Evolutionary conservation across 352 stramenopile species (phyloP).

Genomic region (Phytophthora tentaculata): DNA sequence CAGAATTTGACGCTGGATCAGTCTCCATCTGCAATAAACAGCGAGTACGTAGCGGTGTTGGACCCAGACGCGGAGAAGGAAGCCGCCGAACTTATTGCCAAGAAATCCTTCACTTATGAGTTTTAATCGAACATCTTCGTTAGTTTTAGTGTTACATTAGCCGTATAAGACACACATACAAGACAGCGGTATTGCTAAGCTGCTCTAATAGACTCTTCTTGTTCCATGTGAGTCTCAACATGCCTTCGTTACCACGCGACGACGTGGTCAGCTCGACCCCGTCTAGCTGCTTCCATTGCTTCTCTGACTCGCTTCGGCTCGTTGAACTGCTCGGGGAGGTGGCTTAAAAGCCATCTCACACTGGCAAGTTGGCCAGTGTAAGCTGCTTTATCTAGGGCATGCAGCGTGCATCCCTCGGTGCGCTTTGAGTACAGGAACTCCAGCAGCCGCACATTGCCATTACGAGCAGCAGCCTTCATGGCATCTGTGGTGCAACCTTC

Average conservation of each 20-base stretch:
- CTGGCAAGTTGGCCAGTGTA: slow-evolving; percentile 43
- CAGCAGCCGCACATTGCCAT: slow-evolving; percentile 13
- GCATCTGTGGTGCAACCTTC: background rate
- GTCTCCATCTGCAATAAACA: slow-evolving; percentile 42
- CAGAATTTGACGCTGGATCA: slow-evolving; percentile 30
- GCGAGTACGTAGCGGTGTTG: slow-evolving; percentile 43
- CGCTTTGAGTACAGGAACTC: slow-evolving; percentile 37
- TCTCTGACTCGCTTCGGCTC: slow-evolving; percentile 16
- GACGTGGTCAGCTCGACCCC: slow-evolving; percentile 42
- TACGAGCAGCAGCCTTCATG: background rate
- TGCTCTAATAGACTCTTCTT: background rate
- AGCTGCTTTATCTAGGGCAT: slow-evolving; percentile 29
- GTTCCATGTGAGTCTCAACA: slow-evolving; percentile 5
- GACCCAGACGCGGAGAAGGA: slow-evolving; percentile 37
- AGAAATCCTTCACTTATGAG: slow-evolving; percentile 58
- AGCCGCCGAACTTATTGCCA: slow-evolving; percentile 33
- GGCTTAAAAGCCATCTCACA: slow-evolving; percentile 30
- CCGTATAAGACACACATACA: slow-evolving; percentile 17
- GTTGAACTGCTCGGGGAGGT: slow-evolving; percentile 32
- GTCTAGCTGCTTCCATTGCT: slow-evolving; percentile 28
- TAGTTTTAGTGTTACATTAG: slow-evolving; percentile 19
- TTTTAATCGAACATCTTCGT: slow-evolving; percentile 15
- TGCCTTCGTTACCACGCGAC: slow-evolving; percentile 18
- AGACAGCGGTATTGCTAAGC: background rate
- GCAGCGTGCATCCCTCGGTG: slow-evolving; percentile 21